Percentiles rank a stretch among this genome's conserved stretches.
Conservation (phyloP, 495 filamentous ascomycete species). For the Penicillium cataractarum region DNA sequence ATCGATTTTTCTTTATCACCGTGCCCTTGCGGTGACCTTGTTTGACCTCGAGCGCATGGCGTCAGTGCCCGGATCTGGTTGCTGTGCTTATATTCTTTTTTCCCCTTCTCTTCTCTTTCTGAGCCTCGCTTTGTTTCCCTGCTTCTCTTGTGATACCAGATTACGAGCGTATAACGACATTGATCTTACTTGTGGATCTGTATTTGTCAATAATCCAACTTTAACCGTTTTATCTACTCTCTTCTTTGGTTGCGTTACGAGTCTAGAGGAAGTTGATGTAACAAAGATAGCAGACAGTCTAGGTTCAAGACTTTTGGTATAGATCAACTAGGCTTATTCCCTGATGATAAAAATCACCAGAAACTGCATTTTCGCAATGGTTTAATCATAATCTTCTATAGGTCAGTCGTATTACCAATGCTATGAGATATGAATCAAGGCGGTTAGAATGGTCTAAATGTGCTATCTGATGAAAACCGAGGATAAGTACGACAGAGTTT, state of each 20-base stretch:
- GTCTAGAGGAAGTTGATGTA: neutral
- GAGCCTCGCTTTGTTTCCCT: conserved; percentile 18
- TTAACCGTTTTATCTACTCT: conserved; percentile 12
- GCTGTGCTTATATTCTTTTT: conserved; percentile 20
- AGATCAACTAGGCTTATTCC: neutral
- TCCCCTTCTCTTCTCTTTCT: conserved; percentile 9
- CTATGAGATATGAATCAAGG: neutral
- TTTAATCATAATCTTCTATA: no score
- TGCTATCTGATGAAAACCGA: neutral
- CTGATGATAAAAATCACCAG: no score
- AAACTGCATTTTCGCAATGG: no score
- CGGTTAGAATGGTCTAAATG: neutral
- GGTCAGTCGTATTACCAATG: neutral
- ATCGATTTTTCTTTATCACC: conserved; percentile 22
- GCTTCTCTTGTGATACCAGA: conserved; percentile 41
- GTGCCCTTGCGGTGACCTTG: conserved; percentile 11
- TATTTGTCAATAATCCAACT: conserved; percentile 39
- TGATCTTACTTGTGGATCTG: conserved; percentile 37
- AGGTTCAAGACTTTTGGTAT: neutral
- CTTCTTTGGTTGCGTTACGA: neutral
- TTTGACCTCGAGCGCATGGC: conserved; percentile 31
- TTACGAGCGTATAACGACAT: conserved; percentile 39
- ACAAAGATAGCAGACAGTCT: neutral
- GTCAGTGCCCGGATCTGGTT: conserved; percentile 31
- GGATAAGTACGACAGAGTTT: neutral